A percentile compares a stretch with the other conserved stretches of the same genome.
These are phyloP conservation scores for Rubia peregrina DNA, from an alignment of 305 asterid genomes.

Conservation along the genomic window DNA sequence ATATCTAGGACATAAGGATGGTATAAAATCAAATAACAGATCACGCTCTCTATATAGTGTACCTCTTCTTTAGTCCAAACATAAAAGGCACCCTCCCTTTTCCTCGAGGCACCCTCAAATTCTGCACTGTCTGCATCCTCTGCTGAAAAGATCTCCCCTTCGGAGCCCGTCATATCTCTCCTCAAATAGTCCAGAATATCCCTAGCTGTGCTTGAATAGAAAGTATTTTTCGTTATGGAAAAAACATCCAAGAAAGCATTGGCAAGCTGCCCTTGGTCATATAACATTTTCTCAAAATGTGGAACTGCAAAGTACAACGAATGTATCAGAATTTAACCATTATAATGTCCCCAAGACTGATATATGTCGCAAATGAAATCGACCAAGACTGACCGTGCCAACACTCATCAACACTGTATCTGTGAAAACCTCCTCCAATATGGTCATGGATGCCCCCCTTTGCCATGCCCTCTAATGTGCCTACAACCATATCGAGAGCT, in stretches of 20 bases:
- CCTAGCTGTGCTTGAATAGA: conserved; percentile 53
- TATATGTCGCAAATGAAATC: not conserved
- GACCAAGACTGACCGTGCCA: conserved; percentile 75
- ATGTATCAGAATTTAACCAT: not conserved
- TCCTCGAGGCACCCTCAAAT: conserved; percentile 53
- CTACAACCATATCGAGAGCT: conserved; percentile 47
- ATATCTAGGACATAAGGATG: not conserved
- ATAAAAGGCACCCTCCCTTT: conserved; percentile 88
- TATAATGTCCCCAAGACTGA: not conserved
- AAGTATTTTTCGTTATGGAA: conserved; percentile 57
- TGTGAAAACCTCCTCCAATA: conserved; percentile 91
- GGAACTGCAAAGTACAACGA: conserved; percentile 53
- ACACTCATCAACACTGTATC: conserved; percentile 95
- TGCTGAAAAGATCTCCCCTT: conserved; percentile 83
- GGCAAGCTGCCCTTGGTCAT: conserved; percentile 92
- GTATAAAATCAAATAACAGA: not conserved
- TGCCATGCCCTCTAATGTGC: conserved; percentile 76
- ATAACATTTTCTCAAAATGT: conserved; percentile 95
- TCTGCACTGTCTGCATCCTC: conserved; percentile 98
- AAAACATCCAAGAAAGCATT: conserved; percentile 68
- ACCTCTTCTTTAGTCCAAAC: conserved; percentile 83
- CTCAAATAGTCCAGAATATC: conserved; percentile 83
- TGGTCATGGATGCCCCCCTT: conserved; percentile 94
- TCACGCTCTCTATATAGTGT: not conserved
- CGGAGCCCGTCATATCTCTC: conserved; percentile 84